Conservation (phyloP, 2,329 filamentous ascomycete species). For the Xylariomycetidae sp. region DNA sequence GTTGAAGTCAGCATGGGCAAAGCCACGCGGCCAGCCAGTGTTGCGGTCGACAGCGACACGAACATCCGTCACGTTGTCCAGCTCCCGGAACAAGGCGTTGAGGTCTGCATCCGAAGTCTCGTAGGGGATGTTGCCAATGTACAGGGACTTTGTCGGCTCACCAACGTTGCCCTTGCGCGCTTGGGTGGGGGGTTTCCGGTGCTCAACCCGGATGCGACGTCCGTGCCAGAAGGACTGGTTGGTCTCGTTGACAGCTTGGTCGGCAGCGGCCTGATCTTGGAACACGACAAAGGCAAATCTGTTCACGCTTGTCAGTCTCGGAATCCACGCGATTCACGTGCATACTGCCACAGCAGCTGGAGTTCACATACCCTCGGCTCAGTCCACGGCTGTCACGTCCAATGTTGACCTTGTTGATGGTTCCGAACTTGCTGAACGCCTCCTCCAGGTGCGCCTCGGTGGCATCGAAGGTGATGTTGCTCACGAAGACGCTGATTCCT, state of each 20-base stretch:
- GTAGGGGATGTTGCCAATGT: constrained; percentile 80
- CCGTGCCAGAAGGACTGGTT: constrained; percentile 29
- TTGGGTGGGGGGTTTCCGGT: constrained; percentile 21
- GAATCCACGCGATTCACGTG: too few species aligned
- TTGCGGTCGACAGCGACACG: constrained; percentile 76
- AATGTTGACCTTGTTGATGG: constrained; percentile 16
- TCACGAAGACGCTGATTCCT: constrained; percentile 50
- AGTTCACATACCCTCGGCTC: constrained; percentile 27
- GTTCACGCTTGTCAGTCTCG: constrained; percentile 10
- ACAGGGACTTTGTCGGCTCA: constrained; percentile 60
- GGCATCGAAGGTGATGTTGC: constrained; percentile 66
- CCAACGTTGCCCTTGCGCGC: background rate
- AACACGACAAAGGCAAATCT: constrained; percentile 27
- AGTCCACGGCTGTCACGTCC: constrained; percentile 22
- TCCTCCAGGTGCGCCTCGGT: constrained; percentile 53
- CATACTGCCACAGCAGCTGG: background rate
- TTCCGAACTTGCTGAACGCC: constrained; percentile 45
- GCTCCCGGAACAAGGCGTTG: constrained; percentile 66
- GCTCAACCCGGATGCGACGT: constrained; percentile 23
- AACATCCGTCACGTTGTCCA: constrained; percentile 67
- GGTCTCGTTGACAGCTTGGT: constrained; percentile 18
- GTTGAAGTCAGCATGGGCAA: constrained; percentile 76
- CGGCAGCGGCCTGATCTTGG: constrained; percentile 7
- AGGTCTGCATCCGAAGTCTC: constrained; percentile 81
- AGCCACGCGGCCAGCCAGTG: constrained; percentile 76